Conservation (phyloP, 345 rosid species). For the Populus davidiana region DNA sequence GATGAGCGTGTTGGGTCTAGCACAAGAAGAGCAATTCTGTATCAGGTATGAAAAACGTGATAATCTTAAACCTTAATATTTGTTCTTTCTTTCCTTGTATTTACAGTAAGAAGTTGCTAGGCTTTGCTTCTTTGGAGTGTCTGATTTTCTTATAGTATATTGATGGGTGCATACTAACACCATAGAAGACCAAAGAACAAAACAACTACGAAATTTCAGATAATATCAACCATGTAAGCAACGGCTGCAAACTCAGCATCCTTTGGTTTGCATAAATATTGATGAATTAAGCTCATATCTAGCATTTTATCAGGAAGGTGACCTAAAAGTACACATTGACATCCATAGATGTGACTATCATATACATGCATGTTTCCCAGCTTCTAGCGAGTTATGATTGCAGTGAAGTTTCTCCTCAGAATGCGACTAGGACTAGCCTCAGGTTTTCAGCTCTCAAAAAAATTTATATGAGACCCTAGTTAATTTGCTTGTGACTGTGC, state of each 20-base stretch:
- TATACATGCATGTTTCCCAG: neutral
- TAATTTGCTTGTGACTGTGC: neutral
- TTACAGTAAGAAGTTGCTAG: neutral
- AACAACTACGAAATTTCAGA: neutral
- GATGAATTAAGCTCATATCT: neutral
- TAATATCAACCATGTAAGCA: neutral
- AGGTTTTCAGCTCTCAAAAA: neutral
- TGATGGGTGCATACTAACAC: neutral
- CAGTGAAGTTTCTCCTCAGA: neutral
- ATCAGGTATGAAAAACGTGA: constrained; percentile 51
- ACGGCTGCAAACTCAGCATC: neutral
- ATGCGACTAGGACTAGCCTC: neutral
- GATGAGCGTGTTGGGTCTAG: constrained; percentile 60
- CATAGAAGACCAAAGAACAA: neutral
- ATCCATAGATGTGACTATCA: neutral
- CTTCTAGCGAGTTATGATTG: neutral
- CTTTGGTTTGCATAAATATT: neutral
- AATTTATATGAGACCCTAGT: neutral
- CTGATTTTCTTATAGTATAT: neutral
- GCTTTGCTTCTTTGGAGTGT: neutral
- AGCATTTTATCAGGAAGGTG: neutral
- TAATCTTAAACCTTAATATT: constrained; percentile 3
- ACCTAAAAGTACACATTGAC: neutral
- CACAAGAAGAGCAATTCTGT: constrained; percentile 66
- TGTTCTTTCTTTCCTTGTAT: neutral